Evolutionary conservation across 768 basidiomycete genomes (phyloP), one percentile per base, ranked within the genome.

Genomic region (Lepiota venenata): DNA sequence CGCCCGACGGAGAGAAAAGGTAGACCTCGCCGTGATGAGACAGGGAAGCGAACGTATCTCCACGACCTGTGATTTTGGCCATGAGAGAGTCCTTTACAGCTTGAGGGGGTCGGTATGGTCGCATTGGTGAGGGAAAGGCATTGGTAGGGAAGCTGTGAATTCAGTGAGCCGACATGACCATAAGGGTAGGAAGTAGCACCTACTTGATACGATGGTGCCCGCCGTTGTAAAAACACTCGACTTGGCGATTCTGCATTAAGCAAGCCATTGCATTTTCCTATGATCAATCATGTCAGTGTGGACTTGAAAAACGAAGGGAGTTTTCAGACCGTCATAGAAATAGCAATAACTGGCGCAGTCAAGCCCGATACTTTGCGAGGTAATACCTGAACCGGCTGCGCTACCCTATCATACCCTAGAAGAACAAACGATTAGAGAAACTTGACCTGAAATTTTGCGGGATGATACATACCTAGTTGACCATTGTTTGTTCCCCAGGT

Each of bases 401-500:
- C 74, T 14, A 71, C 69, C 64, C 82, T 88, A 58, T 92, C 88
- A 59, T 94, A 94, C 1, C 91, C 90, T 90, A 46, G 50, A 29
- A 58, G 27, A 7, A 40, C 15, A 18, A 8, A 12, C 18, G 54
- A 10, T 8, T 36, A 32, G 20, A 16, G 43, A 47, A 45, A 29
- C 16, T 35, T 29, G 8, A 37, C 27, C 18, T 15, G 8, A 29
- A 21, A 16, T 32, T 16, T 15, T 20, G 22, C 32, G 35, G 18
- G 15, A 50, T 18, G 18, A 25, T 37, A 63, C 77, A 50, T 56
- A 84, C 94, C 95, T 3, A 98, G 77, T 66, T 99, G 97, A 0
- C 97, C 97, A 39, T 78, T 80, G 67, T 98, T 97, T 21, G 87
- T 91, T 0, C 97, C 97, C 94, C 94, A 98, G 0, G 92, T 93